Evolutionary conservation across 768 basidiomycete species (phyloP), one percentile per base, ranked within the genome.

Genomic region (Suillus placidus): DNA sequence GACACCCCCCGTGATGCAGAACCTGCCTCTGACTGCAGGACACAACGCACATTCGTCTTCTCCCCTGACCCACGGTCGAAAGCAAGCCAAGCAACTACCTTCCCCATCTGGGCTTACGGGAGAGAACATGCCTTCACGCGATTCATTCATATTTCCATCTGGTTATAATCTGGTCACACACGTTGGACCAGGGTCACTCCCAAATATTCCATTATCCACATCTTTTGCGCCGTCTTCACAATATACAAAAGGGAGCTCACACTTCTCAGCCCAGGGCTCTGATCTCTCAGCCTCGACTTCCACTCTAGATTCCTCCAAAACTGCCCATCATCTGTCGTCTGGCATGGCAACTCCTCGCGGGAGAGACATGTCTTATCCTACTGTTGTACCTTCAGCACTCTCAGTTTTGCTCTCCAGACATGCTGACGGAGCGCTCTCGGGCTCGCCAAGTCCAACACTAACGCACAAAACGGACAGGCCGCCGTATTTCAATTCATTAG

Each of bases 81-180:
- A 43, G 2, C 16, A 20, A 14, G 18, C 26, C 10, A 26, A 20
- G 7, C 23, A 20, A 1, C 40, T 30, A 42, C 23, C 20, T 42
- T 60, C 38, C 58, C 10, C 58, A 20, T 60, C 58, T 12, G 30
- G 9, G 12, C 38, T 60, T 60, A 60, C 18, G 58, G 18, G 5
- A 32, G 40, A 20, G 40, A 12, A 40, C 38, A 32, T 65, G 26
- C 71, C 66, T 20, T 72, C 71, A 8, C 64, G 72, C 69, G 78
- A 80, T 65, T 73, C 79, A 2, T 78, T 82, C 71, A 80, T 83
- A 64, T 82, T 83, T 65, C 80, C 80, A 23, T 60, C 73, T 68
- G 40, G 74, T 70, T 66, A 67, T 72, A 64, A 77, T 67, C 45
- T 60, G 64, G 12, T 26, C 37, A 34, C 60, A 20, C 64, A 62